Base-by-base conservation (phyloP, 148 eudicot species). In the Dianthus caryophyllus region DNA sequence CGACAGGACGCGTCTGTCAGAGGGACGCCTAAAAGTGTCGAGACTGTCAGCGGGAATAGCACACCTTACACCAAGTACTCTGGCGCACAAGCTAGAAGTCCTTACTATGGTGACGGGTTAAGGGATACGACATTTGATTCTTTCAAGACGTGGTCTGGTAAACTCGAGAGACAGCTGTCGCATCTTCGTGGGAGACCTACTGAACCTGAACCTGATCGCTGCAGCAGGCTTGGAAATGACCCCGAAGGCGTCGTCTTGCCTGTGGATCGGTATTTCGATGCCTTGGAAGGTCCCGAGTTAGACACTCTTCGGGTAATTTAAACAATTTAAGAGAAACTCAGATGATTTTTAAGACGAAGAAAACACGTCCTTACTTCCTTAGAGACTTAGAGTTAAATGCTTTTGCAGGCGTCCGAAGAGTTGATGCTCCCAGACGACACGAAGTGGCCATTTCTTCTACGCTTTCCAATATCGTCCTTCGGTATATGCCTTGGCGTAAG, bases 401-500 rank as follows among this genome's bases (percentile, higher is more conserved):
- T 26, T 48, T 52, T 67, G 70, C 83, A 92, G 98, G 68, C 86
- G 48, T 77, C 91, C 9, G 98, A 92, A 68, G 87, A 92, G 57
- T 74, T 86, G 71, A 61, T 92, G 65, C 87, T 93, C 20, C 98
- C 98, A 2, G 84, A 86, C 18, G 98, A 93, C 81, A 78, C 83
- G 79, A 71, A 8, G 10, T 93, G 98, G 98, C 98, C 98, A 1
- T 93, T 93, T 77, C 88, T 93, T 66, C 92, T 93, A 15, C 84
- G 98, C 0, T 87, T 70, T 75, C 89, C 89, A 0, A 73, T 93
- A 43, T 75, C 85, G 12, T 84, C 95, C 18, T 93, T 89, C 67
- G 96, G 98, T 80, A 83, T 89, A 64, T 87, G 96, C 69, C 92
- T 93, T 0, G 98, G 98, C 17, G 68, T 93, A 9, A 82, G 92